Conservation (phyloP, 306 rosid species). For the Morella rubra region DNA sequence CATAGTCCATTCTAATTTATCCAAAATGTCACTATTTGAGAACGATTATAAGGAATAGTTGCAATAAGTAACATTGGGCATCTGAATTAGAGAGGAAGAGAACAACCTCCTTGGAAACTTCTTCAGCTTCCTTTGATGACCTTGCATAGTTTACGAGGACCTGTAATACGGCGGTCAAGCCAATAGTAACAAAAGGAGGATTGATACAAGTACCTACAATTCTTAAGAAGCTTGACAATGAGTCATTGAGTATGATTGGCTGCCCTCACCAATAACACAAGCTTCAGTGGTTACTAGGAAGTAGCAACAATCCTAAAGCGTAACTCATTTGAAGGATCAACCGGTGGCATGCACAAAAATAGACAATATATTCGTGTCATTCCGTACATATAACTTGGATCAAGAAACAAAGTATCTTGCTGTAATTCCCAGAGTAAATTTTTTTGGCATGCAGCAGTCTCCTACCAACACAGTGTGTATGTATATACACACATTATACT, state of each 20-base stretch:
- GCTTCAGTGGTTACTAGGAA: not conserved
- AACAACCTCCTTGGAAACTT: constrained; percentile 84
- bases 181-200: not conserved
- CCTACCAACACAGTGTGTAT: not conserved
- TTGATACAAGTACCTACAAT: not conserved
- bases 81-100: not conserved
- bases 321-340: not conserved
- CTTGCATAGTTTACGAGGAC: constrained; percentile 92
- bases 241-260: not conserved
- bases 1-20: too few relatives aligned
- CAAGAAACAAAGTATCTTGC: not conserved
- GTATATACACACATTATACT: not conserved
- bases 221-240: not conserved
- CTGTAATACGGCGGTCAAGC: constrained; percentile 32
- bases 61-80: not conserved
- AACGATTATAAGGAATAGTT: not conserved
- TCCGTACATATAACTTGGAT: not conserved
- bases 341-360: not conserved
- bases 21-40: not conserved
- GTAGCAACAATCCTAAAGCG: not conserved
- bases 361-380: not conserved
- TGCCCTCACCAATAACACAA: not conserved
- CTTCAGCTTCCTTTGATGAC: constrained; percentile 94
- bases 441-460: not conserved
- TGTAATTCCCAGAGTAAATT: not conserved